Evolutionary conservation across 2,329 filamentous ascomycete genomes (phyloP).

Genomic region (Xylaria sp.): DNA sequence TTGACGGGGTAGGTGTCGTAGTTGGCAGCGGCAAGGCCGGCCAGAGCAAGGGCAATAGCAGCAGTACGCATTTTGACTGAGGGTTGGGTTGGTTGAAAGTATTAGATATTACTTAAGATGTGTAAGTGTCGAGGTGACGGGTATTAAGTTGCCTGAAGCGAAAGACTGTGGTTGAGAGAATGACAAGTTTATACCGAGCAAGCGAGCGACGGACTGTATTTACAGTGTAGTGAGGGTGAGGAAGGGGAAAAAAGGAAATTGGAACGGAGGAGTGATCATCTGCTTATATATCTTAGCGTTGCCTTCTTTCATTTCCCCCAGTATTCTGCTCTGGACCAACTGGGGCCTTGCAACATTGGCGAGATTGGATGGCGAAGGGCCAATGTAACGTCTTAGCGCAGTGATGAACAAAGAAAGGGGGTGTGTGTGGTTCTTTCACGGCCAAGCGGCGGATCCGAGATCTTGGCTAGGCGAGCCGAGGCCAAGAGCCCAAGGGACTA

Average conservation of each 20-base stretch:
- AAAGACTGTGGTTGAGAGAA: conserved; percentile 36
- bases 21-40: conserved; percentile 35
- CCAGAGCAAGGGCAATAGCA: conserved; percentile 35
- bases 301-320: conserved; percentile 35
- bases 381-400: conserved; percentile 27
- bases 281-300: conserved; percentile 40
- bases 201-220: conserved; percentile 40
- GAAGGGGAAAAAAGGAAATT: conserved; percentile 16
- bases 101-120: conserved; percentile 42
- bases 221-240: conserved; percentile 35
- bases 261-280: conserved; percentile 26
- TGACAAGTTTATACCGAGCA: conserved; percentile 36
- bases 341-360: conserved; percentile 36
- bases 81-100: conserved; percentile 30
- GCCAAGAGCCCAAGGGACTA: background rate
- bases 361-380: conserved; percentile 34
- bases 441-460: conserved; percentile 25
- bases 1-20: conserved; percentile 35
- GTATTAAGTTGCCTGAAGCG: conserved; percentile 37
- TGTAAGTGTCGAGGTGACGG: conserved; percentile 37
- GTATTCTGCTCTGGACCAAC: conserved; percentile 9
- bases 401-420: conserved; percentile 1
- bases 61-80: conserved; percentile 39
- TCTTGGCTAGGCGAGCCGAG: conserved; percentile 29
- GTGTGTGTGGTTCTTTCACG: conserved; percentile 24